Conservation (phyloP, 2,329 filamentous ascomycete genomes). For the Ampelomyces quisqualis region DNA sequence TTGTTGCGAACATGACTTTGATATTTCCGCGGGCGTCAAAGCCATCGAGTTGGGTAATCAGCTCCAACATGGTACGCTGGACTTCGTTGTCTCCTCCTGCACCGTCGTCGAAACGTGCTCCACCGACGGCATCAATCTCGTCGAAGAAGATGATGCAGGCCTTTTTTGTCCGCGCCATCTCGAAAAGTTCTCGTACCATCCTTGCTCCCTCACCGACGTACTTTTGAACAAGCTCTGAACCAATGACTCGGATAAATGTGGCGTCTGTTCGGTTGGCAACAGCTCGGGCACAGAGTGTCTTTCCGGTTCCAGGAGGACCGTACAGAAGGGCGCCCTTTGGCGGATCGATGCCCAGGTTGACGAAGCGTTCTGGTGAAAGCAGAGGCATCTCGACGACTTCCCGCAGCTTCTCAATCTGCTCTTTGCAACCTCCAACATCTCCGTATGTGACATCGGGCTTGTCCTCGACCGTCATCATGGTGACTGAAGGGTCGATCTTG, state of each 20-base stretch:
- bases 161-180: slow-evolving; percentile 99
- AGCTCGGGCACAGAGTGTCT: slow-evolving; percentile 95
- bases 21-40: slow-evolving; percentile 97
- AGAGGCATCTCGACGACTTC: slow-evolving; percentile 99
- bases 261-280: slow-evolving; percentile 98
- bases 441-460: slow-evolving; percentile 99
- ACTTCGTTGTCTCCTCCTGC: slow-evolving; percentile 97
- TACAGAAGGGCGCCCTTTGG: slow-evolving; percentile 97
- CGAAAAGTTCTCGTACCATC: slow-evolving; percentile 98
- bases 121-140: slow-evolving; percentile 94
- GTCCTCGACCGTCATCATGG: slow-evolving; percentile 99
- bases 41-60: slow-evolving; percentile 94
- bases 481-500: slow-evolving; percentile 98
- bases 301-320: slow-evolving; percentile 96
- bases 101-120: slow-evolving; percentile 93
- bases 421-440: slow-evolving; percentile 98
- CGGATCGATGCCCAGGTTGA: slow-evolving; percentile 97
- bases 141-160: slow-evolving; percentile 99
- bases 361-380: slow-evolving; percentile 93
- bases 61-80: slow-evolving; percentile 94
- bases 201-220: slow-evolving; percentile 97
- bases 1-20: slow-evolving; percentile 99
- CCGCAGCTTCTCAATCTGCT: slow-evolving; percentile 98
- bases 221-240: slow-evolving; percentile 96
- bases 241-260: slow-evolving; percentile 98